Percentiles rank a stretch among this genome's conserved stretches.
Evolutionary conservation across 768 basidiomycete genomes (phyloP).

Genomic region (Tephrocybe rancida): DNA sequence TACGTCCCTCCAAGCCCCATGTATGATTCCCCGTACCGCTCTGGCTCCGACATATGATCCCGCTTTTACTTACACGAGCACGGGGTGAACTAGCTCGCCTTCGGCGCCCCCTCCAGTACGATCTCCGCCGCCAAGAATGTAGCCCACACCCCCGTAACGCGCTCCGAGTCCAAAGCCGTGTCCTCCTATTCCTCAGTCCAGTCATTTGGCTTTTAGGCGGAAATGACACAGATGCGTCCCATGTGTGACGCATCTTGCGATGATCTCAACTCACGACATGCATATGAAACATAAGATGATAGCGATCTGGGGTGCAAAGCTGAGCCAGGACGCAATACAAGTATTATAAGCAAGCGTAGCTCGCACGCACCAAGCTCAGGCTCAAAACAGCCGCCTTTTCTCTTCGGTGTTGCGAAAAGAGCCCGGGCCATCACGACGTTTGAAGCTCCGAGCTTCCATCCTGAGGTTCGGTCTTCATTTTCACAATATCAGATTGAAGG

Average conservation of each 20-base stretch:
- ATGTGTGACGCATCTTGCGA: constrained; percentile 1
- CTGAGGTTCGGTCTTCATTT: constrained; percentile 47
- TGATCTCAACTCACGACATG: constrained; percentile 64
- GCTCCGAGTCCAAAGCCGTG: constrained; percentile 53
- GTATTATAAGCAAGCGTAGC: not conserved
- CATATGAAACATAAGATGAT: constrained; percentile 90
- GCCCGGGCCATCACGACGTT: constrained; percentile 52
- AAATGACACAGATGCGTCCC: too few relatives aligned
- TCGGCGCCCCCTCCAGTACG: constrained; percentile 88
- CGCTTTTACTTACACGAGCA: constrained; percentile 4
- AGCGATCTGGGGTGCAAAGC: constrained; percentile 70
- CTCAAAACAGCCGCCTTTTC: constrained; percentile 66
- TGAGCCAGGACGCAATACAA: not conserved
- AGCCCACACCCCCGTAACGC: constrained; percentile 65
- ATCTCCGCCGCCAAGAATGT: constrained; percentile 71
- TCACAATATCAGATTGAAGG: constrained; percentile 50
- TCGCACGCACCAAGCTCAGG: constrained; percentile 65
- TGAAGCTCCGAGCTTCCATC: constrained; percentile 63
- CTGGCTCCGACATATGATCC: too few relatives aligned
- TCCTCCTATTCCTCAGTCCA: too few relatives aligned
- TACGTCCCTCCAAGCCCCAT: too few relatives aligned
- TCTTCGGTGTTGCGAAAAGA: constrained; percentile 59
- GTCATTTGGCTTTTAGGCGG: too few relatives aligned
- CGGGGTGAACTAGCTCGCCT: constrained; percentile 59
- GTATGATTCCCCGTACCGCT: too few relatives aligned